Base-by-base conservation (phyloP, 179 eudicot genomes). In the Dionaea muscipula region DNA sequence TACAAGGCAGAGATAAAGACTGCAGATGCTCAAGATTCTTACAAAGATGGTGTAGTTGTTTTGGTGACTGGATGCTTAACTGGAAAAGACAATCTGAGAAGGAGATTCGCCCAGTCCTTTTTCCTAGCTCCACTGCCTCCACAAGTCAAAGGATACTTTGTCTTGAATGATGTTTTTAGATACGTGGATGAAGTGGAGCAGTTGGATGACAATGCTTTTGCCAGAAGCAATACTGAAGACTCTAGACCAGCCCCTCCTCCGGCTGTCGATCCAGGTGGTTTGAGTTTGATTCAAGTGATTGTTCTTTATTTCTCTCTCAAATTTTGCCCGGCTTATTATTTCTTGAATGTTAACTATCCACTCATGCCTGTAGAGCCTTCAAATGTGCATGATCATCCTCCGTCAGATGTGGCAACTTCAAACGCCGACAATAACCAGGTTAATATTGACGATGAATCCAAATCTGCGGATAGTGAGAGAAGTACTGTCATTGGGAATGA, bases 101-200 rank as follows among this genome's bases (percentile, higher is more conserved):
- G 68, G 66, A 81, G 73, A 52, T 86, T 86, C 59, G 70, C 75
- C 0, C 93, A 86, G 60, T 77, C 91, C 2, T 86, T 86, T 63
- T 86, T 81, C 55, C 78, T 83, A 43, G 93, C 93, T 55, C 94
- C 95, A 24, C 78, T 83, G 41, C 88, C 93, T 55, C 94, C 95
- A 24, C 95, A 86, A 76, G 94, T 81, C 48, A 81, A 68, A 53
- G 94, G 95, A 18, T 87, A 62, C 67, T 87, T 72, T 71, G 94
- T 87, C 56, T 61, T 76, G 51, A 87, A 84, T 62, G 95, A 87
- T 69, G 76, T 87, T 20, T 81, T 87, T 47, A 72, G 94, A 66
- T 84, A 65, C 62, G 71, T 84, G 27, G 84, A 76, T 13, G 79
- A 72, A 49, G 64, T 41, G 19, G 63, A 59, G 21, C 54, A 51